Evolutionary conservation across 495 filamentous ascomycete species (phyloP).

Genomic region (Aspergillus wentii): DNA sequence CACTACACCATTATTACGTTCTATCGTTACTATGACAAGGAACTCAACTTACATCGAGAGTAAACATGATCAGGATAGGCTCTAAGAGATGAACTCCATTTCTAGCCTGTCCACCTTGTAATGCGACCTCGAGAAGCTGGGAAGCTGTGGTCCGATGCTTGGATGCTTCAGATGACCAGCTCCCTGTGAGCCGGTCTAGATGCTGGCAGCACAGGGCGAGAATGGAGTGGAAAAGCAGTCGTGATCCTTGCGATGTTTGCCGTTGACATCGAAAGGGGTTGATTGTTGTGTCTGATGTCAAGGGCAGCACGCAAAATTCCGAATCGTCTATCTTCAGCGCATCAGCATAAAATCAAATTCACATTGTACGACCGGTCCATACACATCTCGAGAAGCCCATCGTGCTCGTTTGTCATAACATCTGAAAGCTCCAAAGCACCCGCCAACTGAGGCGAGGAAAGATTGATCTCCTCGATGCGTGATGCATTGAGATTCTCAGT

Average conservation of each 20-base stretch:
- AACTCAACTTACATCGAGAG: slow-evolving; percentile 15
- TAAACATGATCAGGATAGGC: slow-evolving; percentile 14
- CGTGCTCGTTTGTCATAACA: too few species aligned
- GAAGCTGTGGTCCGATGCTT: slow-evolving; percentile 10
- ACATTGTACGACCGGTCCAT: not conserved
- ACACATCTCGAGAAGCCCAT: slow-evolving; percentile 6
- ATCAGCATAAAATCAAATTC: not conserved
- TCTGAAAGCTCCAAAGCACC: too few species aligned
- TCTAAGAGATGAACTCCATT: slow-evolving; percentile 5
- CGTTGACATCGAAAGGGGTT: slow-evolving; percentile 12
- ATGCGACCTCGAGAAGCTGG: slow-evolving; percentile 10
- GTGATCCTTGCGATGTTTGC: slow-evolving; percentile 3
- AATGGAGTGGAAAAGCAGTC: slow-evolving; percentile 13
- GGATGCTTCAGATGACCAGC: slow-evolving; percentile 3
- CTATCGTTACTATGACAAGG: too few species aligned
- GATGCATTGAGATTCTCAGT: too few species aligned
- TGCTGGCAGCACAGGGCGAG: slow-evolving; percentile 18
- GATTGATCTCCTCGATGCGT: too few species aligned
- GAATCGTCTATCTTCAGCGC: slow-evolving; percentile 10
- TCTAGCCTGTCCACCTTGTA: slow-evolving; percentile 1
- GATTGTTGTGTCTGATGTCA: slow-evolving; percentile 9
- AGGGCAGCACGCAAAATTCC: slow-evolving; percentile 15
- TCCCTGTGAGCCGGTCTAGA: slow-evolving; percentile 3
- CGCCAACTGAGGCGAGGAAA: too few species aligned
- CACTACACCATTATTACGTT: slow-evolving; percentile 6